Evolutionary conservation across 2,329 filamentous ascomycete species (phyloP).

Genomic region (Orbilia oligospora): DNA sequence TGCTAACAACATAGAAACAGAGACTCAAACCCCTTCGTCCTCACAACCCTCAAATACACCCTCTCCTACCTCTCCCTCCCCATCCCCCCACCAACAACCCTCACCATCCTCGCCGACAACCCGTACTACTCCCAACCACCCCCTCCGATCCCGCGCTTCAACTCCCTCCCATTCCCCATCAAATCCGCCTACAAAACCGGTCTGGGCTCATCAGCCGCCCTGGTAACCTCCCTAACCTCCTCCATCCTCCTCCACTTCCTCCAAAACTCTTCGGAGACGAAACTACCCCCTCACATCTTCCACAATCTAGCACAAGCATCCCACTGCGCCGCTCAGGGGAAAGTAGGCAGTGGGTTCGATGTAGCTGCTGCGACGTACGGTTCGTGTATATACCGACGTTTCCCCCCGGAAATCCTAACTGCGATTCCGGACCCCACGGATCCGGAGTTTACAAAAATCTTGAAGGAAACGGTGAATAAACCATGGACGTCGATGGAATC

Average conservation of each 20-base stretch:
- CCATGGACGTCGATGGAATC: slow-evolving; percentile 84
- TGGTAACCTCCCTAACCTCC: slow-evolving; percentile 88
- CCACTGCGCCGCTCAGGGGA: slow-evolving; percentile 96
- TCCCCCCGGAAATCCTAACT: slow-evolving; percentile 82
- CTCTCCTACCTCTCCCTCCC: slow-evolving; percentile 73
- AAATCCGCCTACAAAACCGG: slow-evolving; percentile 92
- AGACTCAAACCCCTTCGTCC: slow-evolving; percentile 84
- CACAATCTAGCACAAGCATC: slow-evolving; percentile 95
- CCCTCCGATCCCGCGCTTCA: slow-evolving; percentile 73
- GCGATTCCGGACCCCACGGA: slow-evolving; percentile 73
- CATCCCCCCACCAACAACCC: slow-evolving; percentile 72
- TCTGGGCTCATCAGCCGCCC: slow-evolving; percentile 91
- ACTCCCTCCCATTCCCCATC: slow-evolving; percentile 82
- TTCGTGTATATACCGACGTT: slow-evolving; percentile 90
- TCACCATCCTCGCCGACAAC: slow-evolving; percentile 93
- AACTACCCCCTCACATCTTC: slow-evolving; percentile 67
- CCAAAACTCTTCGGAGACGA: slow-evolving; percentile 66
- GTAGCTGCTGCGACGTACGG: slow-evolving; percentile 94
- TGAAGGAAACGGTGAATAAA: slow-evolving; percentile 77
- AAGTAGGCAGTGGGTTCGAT: slow-evolving; percentile 96
- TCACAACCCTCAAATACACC: slow-evolving; percentile 88
- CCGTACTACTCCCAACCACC: slow-evolving; percentile 90
- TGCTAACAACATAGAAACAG: slow-evolving; percentile 10
- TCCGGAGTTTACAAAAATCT: slow-evolving; percentile 76
- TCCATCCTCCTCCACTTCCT: slow-evolving; percentile 84